Evolutionary conservation across 768 basidiomycete species (phyloP), one percentile per base, ranked within the genome.

Genomic region (Kwoniella mangroviensis): DNA sequence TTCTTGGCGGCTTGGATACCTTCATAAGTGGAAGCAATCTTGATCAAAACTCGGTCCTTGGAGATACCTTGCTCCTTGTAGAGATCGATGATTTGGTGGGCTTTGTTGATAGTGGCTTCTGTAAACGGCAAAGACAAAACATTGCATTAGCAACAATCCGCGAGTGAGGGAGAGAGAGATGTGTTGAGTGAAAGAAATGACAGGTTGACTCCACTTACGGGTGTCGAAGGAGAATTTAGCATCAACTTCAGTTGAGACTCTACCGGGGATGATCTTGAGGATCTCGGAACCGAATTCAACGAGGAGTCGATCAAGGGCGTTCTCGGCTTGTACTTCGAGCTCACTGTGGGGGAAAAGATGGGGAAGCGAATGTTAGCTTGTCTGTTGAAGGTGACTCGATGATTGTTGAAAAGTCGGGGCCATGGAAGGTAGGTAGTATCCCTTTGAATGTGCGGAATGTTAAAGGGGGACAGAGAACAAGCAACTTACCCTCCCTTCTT

Each of bases 21-120:
- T 85, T 98, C 97, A 92, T 93, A 99, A 58, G 95, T 95, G 51
- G 97, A 96, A 40, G 96, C 97, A 82, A 99, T 98, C 79, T 99
- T 99, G 89, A 99, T 98, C 77, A 99, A 87, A 72, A 99, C 87
- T 73, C 97, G 93, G 53, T 98, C 94, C 86, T 92, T 93, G 83
- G 89, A 86, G 86, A 99, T 89, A 73, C 97, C 97, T 73, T 94
- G 83, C n/a, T 92, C 92, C 43, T 94, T 88, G 87, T 99, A 99
- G 70, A 98, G 90, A 45, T 89, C 89, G 77, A 99, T 98, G 81
- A 98, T 89, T 72, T 86, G 83, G 73, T 83, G 79, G 72, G 86
- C 86, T 84, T 86, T 82, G 63, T 67, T 74, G 63, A 75, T 79
- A 67, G 81, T 83, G 51, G 67, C 77, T 73, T 79, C 75, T 75